Evolutionary conservation across 2,329 filamentous ascomycete species (phyloP), one percentile per base, ranked within the genome.

Genomic region (Pezicula rhizophila): DNA sequence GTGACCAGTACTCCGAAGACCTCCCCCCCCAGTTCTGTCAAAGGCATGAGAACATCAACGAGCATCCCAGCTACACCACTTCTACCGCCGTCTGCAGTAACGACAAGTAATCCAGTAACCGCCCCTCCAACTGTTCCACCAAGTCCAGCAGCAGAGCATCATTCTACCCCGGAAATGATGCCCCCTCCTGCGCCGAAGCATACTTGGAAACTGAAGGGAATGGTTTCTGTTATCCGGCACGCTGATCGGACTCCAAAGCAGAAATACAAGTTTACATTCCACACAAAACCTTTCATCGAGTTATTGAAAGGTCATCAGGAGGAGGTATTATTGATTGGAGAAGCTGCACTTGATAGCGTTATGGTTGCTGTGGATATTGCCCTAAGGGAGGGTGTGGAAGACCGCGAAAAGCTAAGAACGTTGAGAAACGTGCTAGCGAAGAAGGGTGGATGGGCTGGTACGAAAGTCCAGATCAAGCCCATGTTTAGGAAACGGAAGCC

Each of bases 221-320:
- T 99, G 70, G 92, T 99, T 0, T 92, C 91, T 2, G 93, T 99
- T 14, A 90, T 99, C 56, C 83, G 93, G 25, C 93, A 99, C 68
- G 95, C 95, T 2, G 93, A 99, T 70, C 85, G 93, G 49, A 99
- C 93, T 1, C 93, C 93, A 2, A 99, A 99, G 70, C 93, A 99
- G 62, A 99, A 99, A 66, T 96, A 96, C 76, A 99, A 99, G 66
- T 99, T 97, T 62, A 99, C 93, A 0, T 97, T 99, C 60, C 93
- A 99, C 64, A 95, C 90, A 0, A 89, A 91, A 54, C 93, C 93
- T 0, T 99, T 99, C 62, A 91, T 99, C 54, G 88, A 95, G 55
- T 76, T 99, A 4, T 79, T 99, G 38, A 95, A 92, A 64, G 93
- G 93, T 0, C 92, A 99, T 61, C 89, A 95, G 61, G 92, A 97